Conservation (phyloP, 2,329 filamentous ascomycete species). For the Neonectria sp. region DNA sequence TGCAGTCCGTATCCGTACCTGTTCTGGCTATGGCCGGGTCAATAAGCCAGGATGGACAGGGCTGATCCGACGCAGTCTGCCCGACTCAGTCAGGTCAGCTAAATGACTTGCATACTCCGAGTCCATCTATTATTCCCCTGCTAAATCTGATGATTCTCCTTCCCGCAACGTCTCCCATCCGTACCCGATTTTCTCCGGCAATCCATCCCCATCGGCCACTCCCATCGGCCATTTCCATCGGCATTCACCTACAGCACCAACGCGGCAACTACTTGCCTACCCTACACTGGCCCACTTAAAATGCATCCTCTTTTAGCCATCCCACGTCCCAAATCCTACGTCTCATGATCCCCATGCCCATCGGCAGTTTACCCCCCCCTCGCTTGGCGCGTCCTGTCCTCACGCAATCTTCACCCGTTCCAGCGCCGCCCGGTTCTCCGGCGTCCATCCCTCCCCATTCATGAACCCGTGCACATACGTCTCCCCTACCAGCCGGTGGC, state of each 20-base stretch:
- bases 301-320: slow-evolving; percentile 12
- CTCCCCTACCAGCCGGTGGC: slow-evolving; percentile 17
- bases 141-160: slow-evolving; percentile 16
- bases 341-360: slow-evolving; percentile 26
- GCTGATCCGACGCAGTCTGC: slow-evolving; percentile 12
- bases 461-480: slow-evolving; percentile 22
- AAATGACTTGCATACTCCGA: slow-evolving; percentile 25
- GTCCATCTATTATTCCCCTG: not conserved
- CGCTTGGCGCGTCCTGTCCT: slow-evolving; percentile 3
- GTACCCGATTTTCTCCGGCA: slow-evolving; percentile 45
- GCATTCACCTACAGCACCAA: not conserved
- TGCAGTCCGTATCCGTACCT: not conserved
- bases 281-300: slow-evolving; percentile 17
- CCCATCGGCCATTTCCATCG: not conserved
- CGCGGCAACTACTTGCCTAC: not conserved
- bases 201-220: slow-evolving; percentile 23
- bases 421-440: slow-evolving; percentile 24
- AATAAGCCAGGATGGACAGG: slow-evolving; percentile 2
- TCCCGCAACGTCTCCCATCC: slow-evolving; percentile 12
- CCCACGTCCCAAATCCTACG: slow-evolving; percentile 19
- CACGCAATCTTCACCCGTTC: slow-evolving; percentile 27
- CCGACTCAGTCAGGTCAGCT: slow-evolving; percentile 6
- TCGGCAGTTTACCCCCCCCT: slow-evolving; percentile 21
- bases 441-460: slow-evolving; percentile 21
- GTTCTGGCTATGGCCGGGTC: not conserved